Percentiles rank a stretch among this genome's conserved stretches.
Conservation (phyloP, 495 filamentous ascomycete species). For the Hypoxylon perforatum region DNA sequence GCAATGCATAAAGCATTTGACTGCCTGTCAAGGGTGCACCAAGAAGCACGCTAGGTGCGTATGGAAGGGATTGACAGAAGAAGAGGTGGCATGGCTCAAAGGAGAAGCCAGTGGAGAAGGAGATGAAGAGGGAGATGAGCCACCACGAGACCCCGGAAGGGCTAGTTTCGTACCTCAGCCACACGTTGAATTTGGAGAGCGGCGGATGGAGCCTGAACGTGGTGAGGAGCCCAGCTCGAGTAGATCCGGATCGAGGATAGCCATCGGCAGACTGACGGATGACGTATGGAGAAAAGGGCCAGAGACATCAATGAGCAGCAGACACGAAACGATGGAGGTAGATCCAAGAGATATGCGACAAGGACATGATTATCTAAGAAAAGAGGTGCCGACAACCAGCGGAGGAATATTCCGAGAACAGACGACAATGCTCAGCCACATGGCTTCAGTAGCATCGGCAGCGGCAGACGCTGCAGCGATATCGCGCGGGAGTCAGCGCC, state of each 20-base stretch:
- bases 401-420: conserved; percentile 25
- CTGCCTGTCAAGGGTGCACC: conserved; percentile 86
- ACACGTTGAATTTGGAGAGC: conserved; percentile 34
- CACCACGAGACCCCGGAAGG: conserved; percentile 32
- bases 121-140: conserved; percentile 43
- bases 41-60: conserved; percentile 88
- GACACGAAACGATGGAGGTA: conserved; percentile 44
- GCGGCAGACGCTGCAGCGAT: conserved; percentile 45
- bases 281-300: conserved; percentile 47
- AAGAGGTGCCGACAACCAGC: conserved; percentile 23
- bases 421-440: conserved; percentile 44
- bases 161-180: conserved; percentile 29
- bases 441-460: conserved; percentile 46
- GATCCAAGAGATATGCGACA: conserved; percentile 35
- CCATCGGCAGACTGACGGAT: conserved; percentile 39
- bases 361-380: conserved; percentile 34
- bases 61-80: conserved; percentile 80
- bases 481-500: conserved; percentile 35
- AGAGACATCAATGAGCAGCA: conserved; percentile 17
- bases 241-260: conserved; percentile 37
- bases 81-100: conserved; percentile 64
- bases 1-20: conserved; percentile 85
- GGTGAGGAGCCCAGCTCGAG: conserved; percentile 31
- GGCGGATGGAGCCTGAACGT: conserved; percentile 33
- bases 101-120: conserved; percentile 39